Evolutionary conservation across 1,139 yeast species (phyloP).

Genomic region (Saccharomycopsis hybrid): DNA sequence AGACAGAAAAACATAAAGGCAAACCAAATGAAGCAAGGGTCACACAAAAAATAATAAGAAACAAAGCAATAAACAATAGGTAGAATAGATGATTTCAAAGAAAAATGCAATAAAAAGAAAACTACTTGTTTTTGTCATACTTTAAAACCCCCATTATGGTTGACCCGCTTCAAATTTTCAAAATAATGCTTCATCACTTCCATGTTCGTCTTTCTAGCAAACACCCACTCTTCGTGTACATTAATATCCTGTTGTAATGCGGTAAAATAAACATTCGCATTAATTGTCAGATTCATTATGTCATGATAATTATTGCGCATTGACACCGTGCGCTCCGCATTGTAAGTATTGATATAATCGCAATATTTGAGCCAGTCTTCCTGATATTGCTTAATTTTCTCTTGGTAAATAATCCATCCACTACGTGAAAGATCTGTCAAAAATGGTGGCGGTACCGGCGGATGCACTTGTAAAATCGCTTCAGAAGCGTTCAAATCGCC

Average conservation of each 20-base stretch:
- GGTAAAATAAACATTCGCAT: slow-evolving; percentile 7
- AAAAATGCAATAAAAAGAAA: too few relatives aligned
- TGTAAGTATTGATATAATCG: slow-evolving; percentile 4
- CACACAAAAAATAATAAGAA: too few relatives aligned
- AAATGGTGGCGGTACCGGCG: slow-evolving; percentile 5
- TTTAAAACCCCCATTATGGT: too few relatives aligned
- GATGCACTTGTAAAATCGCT: neutral
- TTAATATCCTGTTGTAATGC: slow-evolving; percentile 8
- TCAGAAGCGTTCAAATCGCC: slow-evolving; percentile 6
- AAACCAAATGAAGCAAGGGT: too few relatives aligned
- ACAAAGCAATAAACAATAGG: too few relatives aligned
- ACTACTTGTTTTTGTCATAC: too few relatives aligned
- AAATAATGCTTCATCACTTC: slow-evolving; percentile 12
- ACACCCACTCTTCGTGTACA: slow-evolving; percentile 9
- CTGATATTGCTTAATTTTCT: slow-evolving; percentile 7
- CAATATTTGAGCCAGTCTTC: slow-evolving; percentile 8
- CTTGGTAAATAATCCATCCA: slow-evolving; percentile 8
- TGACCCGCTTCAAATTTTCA: slow-evolving; percentile 1
- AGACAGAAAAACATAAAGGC: too few relatives aligned
- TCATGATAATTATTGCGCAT: neutral
- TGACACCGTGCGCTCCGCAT: slow-evolving; percentile 1
- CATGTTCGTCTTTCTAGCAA: slow-evolving; percentile 6
- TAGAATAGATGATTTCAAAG: too few relatives aligned
- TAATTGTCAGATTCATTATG: neutral
- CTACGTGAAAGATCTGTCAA: neutral